A percentile compares a stretch with the other conserved stretches of the same genome.
Conservation (phyloP, 2,329 filamentous ascomycete genomes). For the Fusarium fracticaudum region DNA sequence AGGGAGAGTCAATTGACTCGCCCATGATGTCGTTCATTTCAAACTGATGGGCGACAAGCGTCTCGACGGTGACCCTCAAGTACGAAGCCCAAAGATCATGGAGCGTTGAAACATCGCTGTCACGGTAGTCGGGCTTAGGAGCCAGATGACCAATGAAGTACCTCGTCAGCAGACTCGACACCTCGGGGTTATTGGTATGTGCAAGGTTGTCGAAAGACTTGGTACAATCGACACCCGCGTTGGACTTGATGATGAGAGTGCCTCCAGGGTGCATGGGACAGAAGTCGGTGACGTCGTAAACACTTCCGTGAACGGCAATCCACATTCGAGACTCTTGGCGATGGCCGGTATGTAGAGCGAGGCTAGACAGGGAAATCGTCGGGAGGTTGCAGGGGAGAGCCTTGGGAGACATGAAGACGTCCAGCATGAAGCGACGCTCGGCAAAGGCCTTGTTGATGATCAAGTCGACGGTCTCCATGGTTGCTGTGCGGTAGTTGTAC, state of each 20-base stretch:
- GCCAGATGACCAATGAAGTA: constrained; percentile 64
- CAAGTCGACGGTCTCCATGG: constrained; percentile 60
- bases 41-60: constrained; percentile 62
- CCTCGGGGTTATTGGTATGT: constrained; percentile 65
- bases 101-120: constrained; percentile 54
- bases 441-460: constrained; percentile 64
- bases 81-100: constrained; percentile 63
- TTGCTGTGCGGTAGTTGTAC: constrained; percentile 62
- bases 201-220: constrained; percentile 63
- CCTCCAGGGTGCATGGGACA: constrained; percentile 63
- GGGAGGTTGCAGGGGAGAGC: constrained; percentile 61
- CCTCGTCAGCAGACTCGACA: constrained; percentile 61
- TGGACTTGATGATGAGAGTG: constrained; percentile 63
- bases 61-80: constrained; percentile 59
- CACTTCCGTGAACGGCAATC: constrained; percentile 63
- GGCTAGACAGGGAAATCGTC: constrained; percentile 59
- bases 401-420: constrained; percentile 66
- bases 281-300: constrained; percentile 65
- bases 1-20: constrained; percentile 42
- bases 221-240: constrained; percentile 63
- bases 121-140: constrained; percentile 60
- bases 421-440: constrained; percentile 65
- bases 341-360: constrained; percentile 62
- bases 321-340: constrained; percentile 57
- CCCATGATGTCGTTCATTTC: constrained; percentile 63